Base-by-base conservation (phyloP, 345 rosid species). In the Eucalyptus sp. region DNA sequence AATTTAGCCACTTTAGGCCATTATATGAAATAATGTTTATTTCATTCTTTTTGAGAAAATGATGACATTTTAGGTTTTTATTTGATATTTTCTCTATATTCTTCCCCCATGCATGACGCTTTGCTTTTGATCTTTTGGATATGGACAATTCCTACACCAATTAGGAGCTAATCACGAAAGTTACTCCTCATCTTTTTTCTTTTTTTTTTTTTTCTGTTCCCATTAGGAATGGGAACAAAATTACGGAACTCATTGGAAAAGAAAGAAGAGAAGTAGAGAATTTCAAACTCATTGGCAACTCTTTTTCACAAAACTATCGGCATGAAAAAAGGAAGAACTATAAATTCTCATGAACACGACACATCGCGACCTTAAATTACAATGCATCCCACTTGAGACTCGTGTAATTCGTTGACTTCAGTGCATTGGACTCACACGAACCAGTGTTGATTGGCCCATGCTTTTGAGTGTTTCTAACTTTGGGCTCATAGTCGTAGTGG, bases 31-130 rank as follows among this genome's bases (percentile, higher is more conserved):
- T 51, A 51, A 51, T 51, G 22, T 17, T 8, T 17, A 51, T 17
- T 17, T 51, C 0, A 51, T 51, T 0, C 1, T 51, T 51, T 51
- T 51, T 51, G 22, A 3, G 3, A 51, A 17, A 51, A 51, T 51
- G 22, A 51, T 17, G 22, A 17, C 2, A 51, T 17, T 51, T 51
- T 51, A 51, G 8, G 56, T 0, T 17, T 0, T 51, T 51, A 51
- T 51, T 51, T 51, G 54, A 51, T 7, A 17, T 51, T 51, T 17
- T 51, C 22, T 51, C 4, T 17, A 17, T 51, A 16, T 17, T 7
- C 56, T 51, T 51, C 56, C 56, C 22, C 22, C 2, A 7, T 51
- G 56, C 56, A 51, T 51, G 56, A 7, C 2, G 9, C 56, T 51
- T 17, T 51, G 56, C 22, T 17, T 51, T 51, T 51, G 56, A 51